phyloP scores from a whole-genome alignment of 1,284 basidiomycete genomes.

The Sphaerobolus stellatus region DNA sequence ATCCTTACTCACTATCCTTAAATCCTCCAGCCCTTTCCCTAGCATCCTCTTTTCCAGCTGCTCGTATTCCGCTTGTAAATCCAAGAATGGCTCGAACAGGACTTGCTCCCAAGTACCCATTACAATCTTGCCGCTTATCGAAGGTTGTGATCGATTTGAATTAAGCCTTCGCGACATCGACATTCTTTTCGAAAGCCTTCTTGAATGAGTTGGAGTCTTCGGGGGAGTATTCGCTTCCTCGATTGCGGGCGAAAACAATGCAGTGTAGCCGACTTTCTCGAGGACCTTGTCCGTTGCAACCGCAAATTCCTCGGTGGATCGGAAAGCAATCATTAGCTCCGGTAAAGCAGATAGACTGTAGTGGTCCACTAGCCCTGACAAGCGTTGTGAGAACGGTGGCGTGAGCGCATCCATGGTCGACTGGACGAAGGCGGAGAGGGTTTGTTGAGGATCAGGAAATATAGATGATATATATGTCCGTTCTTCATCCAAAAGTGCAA shows the following conservation, averaged over 20 bases:
- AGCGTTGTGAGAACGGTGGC: slow-evolving; percentile 76
- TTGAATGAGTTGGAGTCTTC: slow-evolving; percentile 29
- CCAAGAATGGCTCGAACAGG: slow-evolving; percentile 88
- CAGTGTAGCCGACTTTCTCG: slow-evolving; percentile 64
- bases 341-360: slow-evolving; percentile 63
- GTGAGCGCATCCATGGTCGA: slow-evolving; percentile 74
- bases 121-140: slow-evolving; percentile 28
- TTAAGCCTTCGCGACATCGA: slow-evolving; percentile 63
- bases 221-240: slow-evolving; percentile 22
- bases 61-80: slow-evolving; percentile 82
- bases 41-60: slow-evolving; percentile 71
- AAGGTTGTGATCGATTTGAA: slow-evolving; percentile 34
- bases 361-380: slow-evolving; percentile 64
- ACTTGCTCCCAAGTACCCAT: slow-evolving; percentile 80
- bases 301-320: slow-evolving; percentile 80
- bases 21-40: slow-evolving; percentile 36
- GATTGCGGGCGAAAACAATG: slow-evolving; percentile 14
- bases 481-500: slow-evolving; percentile 68
- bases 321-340: slow-evolving; percentile 69
- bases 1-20: slow-evolving; percentile 29
- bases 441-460: slow-evolving; percentile 73
- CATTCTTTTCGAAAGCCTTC: slow-evolving; percentile 65
- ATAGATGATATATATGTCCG: slow-evolving; percentile 74
- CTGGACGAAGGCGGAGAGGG: slow-evolving; percentile 78
- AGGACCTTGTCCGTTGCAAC: slow-evolving; percentile 68